Conservation (phyloP, 1,139 yeast species). For the Candida sanyaensis region DNA sequence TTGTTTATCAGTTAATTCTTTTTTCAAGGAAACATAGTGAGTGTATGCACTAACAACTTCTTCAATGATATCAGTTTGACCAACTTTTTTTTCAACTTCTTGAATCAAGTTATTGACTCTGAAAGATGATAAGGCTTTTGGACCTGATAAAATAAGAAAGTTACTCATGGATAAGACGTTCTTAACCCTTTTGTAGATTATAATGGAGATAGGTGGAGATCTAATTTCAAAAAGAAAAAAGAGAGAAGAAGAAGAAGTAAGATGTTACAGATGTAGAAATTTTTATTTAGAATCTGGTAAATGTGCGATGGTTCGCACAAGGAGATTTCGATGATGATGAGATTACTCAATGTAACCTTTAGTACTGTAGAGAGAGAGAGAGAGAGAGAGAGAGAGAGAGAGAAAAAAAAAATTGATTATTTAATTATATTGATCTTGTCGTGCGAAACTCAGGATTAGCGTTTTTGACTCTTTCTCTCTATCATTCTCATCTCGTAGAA, state of each 20-base stretch:
- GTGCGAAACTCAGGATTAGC: background rate
- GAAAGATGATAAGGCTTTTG: constrained; percentile 85
- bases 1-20: constrained; percentile 35
- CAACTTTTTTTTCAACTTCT: constrained; percentile 71
- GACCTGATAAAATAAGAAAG: constrained; percentile 77
- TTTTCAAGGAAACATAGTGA: constrained; percentile 72
- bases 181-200: background rate
- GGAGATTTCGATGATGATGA: background rate
- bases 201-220: constrained; percentile 3
- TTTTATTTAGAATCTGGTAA: background rate
- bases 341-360: background rate
- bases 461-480: constrained; percentile 4
- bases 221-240: constrained; percentile 2
- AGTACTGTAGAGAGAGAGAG: background rate
- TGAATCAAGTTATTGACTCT: constrained; percentile 72
- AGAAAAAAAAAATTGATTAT: background rate
- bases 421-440: background rate
- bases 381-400: background rate
- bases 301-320: constrained; percentile 1
- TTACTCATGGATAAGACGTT: constrained; percentile 15
- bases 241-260: background rate
- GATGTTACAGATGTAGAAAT: background rate
- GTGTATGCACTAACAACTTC: constrained; percentile 74
- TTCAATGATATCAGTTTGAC: constrained; percentile 59
- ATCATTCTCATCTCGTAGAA: constrained; percentile 9